A percentile compares a stretch with the other conserved stretches of the same genome.
phyloP scores from a whole-genome alignment of 1,284 basidiomycete species.

The Pyrrhoderma lamaoense region DNA sequence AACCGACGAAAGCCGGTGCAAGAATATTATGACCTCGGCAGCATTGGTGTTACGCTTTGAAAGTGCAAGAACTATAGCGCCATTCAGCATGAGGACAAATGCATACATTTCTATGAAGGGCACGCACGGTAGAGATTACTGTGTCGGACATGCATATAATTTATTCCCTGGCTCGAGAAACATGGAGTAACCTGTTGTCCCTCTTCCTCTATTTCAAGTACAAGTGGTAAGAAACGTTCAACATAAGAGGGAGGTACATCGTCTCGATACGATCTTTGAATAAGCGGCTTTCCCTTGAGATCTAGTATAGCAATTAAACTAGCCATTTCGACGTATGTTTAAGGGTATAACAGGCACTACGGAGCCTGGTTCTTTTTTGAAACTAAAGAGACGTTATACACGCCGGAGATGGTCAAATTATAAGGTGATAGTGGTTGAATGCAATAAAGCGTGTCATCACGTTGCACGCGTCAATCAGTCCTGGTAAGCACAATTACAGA shows the following conservation, averaged over 20 bases:
- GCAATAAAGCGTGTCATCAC: too few species aligned
- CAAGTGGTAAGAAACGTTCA: conserved; percentile 89
- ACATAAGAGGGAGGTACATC: conserved; percentile 87
- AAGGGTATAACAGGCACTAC: too few species aligned
- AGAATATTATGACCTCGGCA: conserved; percentile 93
- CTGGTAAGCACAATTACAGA: too few species aligned
- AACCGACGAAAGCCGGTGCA: conserved; percentile 86
- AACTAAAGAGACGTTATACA: too few species aligned
- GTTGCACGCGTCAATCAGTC: too few species aligned
- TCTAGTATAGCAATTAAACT: conserved; percentile 90
- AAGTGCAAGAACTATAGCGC: conserved; percentile 75
- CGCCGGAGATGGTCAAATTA: too few species aligned
- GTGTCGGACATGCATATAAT: conserved; percentile 98
- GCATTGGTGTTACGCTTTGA: conserved; percentile 97
- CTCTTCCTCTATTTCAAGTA: conserved; percentile 97
- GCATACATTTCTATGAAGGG: not conserved
- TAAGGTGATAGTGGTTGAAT: too few species aligned
- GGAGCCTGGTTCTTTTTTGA: too few species aligned
- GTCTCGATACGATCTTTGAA: conserved; percentile 96
- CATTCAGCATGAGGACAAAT: conserved; percentile 8
- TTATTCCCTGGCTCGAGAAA: conserved; percentile 89
- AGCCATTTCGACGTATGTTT: conserved; percentile 32
- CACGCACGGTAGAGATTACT: conserved; percentile 92
- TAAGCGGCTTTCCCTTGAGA: conserved; percentile 97
- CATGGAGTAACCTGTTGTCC: conserved; percentile 92